phyloP scores from a whole-genome alignment of 441 rosid genomes.

The Viola pubescens region DNA sequence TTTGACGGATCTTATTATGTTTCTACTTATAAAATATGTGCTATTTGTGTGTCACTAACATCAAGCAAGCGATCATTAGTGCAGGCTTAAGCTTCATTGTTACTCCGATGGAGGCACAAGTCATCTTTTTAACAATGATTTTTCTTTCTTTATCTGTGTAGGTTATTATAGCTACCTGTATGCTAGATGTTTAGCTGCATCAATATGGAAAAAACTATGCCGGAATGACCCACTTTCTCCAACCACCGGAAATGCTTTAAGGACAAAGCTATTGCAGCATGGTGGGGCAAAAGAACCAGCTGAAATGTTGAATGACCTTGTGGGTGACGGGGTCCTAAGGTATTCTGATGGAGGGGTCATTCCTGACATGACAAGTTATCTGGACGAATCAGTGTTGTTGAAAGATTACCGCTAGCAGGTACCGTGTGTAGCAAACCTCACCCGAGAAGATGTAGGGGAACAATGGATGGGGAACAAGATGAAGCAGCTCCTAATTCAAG shows the following conservation, averaged over 20 bases:
- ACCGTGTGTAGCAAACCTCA: slow-evolving; percentile 3
- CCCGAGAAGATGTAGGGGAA: background rate
- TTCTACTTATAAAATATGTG: background rate
- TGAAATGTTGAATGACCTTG: slow-evolving; percentile 61
- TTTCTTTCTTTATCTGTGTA: slow-evolving; percentile 17
- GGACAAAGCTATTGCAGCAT: slow-evolving; percentile 58
- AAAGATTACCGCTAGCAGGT: slow-evolving; percentile 8
- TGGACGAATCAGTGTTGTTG: slow-evolving; percentile 44
- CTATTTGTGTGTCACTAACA: too few relatives aligned
- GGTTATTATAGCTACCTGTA: slow-evolving; percentile 92
- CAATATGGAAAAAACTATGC: slow-evolving; percentile 77
- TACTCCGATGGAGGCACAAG: too few relatives aligned
- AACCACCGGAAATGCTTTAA: slow-evolving; percentile 54
- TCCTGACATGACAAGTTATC: slow-evolving; percentile 53
- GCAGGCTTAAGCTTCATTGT: too few relatives aligned
- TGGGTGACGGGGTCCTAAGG: slow-evolving; percentile 50
- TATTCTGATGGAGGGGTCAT: slow-evolving; percentile 44
- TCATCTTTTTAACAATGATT: too few relatives aligned
- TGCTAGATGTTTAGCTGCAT: slow-evolving; percentile 86
- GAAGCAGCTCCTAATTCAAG: too few relatives aligned
- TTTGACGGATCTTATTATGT: background rate
- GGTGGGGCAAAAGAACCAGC: slow-evolving; percentile 89
- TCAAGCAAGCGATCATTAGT: too few relatives aligned
- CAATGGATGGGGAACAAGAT: background rate
- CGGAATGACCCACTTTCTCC: slow-evolving; percentile 79